These are phyloP conservation scores for Torrubiella hemipterigena DNA, from an alignment of 2,329 filamentous ascomycete species.

Conservation along the genomic window DNA sequence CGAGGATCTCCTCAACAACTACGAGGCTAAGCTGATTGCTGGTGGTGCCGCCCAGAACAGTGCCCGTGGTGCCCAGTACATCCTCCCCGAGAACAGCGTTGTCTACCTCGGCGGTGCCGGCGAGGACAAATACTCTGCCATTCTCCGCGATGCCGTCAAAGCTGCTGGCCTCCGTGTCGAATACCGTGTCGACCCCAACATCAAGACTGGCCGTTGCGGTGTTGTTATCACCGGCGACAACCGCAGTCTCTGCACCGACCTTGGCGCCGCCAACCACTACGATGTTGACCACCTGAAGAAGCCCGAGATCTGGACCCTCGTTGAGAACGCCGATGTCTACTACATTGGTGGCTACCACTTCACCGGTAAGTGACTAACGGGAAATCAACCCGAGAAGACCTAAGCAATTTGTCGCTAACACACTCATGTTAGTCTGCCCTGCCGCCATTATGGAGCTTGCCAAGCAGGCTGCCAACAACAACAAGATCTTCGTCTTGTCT, in stretches of 20 bases:
- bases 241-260: constrained; percentile 87
- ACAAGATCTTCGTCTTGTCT: constrained; percentile 88
- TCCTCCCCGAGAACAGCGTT: constrained; percentile 79
- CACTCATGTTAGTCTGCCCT: constrained; percentile 55
- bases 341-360: constrained; percentile 97
- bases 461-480: constrained; percentile 74
- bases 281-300: constrained; percentile 86
- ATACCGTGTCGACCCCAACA: constrained; percentile 79
- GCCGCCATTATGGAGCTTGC: constrained; percentile 81
- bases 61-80: constrained; percentile 90
- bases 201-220: constrained; percentile 85
- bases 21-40: constrained; percentile 85
- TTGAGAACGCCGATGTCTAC: constrained; percentile 77
- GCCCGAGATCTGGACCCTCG: constrained; percentile 82
- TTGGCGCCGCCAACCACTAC: constrained; percentile 95
- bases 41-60: constrained; percentile 97
- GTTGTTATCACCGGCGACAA: constrained; percentile 96
- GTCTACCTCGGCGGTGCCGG: constrained; percentile 91
- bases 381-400: not conserved
- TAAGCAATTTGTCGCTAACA: not conserved
- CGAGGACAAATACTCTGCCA: constrained; percentile 89
- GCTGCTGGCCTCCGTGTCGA: constrained; percentile 83
- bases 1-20: constrained; percentile 87
- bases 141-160: constrained; percentile 74
- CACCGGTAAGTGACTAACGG: constrained; percentile 41